These are phyloP conservation scores for Grigorovia transvaalensis DNA, from an alignment of 805 yeast species.

Conservation along the genomic window DNA sequence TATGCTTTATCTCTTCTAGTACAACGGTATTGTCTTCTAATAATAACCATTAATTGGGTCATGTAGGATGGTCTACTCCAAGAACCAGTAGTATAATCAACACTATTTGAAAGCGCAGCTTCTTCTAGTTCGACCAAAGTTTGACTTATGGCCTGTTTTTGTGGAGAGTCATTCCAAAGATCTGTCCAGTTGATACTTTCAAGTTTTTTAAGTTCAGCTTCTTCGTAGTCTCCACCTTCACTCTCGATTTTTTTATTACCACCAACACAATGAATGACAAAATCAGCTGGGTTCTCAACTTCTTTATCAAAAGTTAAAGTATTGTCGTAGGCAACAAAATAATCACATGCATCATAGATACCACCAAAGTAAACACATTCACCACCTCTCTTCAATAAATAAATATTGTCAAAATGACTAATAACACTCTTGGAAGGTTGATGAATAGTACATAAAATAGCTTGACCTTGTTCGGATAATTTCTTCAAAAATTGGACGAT, in stretches of 20 bases:
- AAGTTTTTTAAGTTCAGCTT: background rate
- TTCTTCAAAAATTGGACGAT: slow-evolving; percentile 41
- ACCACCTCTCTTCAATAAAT: slow-evolving; percentile 61
- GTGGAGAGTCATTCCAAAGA: slow-evolving; percentile 17
- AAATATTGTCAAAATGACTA: slow-evolving; percentile 48
- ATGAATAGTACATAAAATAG: slow-evolving; percentile 55
- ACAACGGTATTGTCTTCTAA: slow-evolving; percentile 33
- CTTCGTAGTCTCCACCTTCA: slow-evolving; percentile 16
- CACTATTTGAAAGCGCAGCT: slow-evolving; percentile 10
- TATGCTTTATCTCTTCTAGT: slow-evolving; percentile 55
- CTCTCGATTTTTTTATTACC: slow-evolving; percentile 39
- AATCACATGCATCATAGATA: slow-evolving; percentile 45
- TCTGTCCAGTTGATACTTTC: slow-evolving; percentile 10
- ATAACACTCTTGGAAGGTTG: slow-evolving; percentile 56
- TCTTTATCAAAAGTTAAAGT: slow-evolving; percentile 43
- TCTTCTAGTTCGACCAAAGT: slow-evolving; percentile 10
- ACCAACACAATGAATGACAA: slow-evolving; percentile 62
- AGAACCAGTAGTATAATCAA: slow-evolving; percentile 11
- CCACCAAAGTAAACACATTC: slow-evolving; percentile 66
- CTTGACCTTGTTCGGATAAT: slow-evolving; percentile 43
- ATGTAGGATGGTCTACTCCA: slow-evolving; percentile 33
- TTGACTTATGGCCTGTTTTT: slow-evolving; percentile 5
- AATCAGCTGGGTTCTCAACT: slow-evolving; percentile 65
- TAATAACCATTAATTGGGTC: slow-evolving; percentile 35
- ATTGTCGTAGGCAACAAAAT: slow-evolving; percentile 44